These are phyloP conservation scores for Orbilia brochopaga DNA, from an alignment of 2,329 filamentous ascomycete species.

Conservation along the genomic window DNA sequence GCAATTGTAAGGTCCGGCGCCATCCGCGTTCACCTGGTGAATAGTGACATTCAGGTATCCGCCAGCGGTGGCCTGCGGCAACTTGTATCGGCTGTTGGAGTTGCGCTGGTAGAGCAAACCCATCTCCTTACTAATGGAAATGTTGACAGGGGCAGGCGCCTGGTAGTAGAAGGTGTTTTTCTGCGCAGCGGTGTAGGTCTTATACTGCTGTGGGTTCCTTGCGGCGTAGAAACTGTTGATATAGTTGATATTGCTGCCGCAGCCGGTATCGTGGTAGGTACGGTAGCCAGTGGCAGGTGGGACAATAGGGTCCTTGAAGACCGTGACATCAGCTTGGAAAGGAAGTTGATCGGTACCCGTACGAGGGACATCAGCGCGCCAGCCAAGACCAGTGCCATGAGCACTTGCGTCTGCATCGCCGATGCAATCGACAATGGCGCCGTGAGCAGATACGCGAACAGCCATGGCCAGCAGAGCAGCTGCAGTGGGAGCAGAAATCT, in stretches of 20 bases:
- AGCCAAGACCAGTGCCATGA: background rate
- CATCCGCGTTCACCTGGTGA: too few relatives aligned
- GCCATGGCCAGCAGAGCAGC: background rate
- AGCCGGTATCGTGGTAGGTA: constrained; percentile 65
- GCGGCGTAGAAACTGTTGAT: background rate
- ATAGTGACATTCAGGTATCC: background rate
- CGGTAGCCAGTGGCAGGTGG: constrained; percentile 81
- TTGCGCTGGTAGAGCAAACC: background rate
- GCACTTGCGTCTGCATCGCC: background rate
- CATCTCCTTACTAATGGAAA: background rate
- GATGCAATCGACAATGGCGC: background rate
- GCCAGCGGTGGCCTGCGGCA: background rate
- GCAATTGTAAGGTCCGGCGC: too few relatives aligned
- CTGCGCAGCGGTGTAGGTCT: background rate
- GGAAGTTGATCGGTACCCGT: constrained; percentile 58
- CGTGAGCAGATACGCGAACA: background rate
- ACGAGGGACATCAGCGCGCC: background rate
- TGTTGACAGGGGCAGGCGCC: background rate
- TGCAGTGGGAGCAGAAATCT: background rate
- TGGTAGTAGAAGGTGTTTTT: background rate
- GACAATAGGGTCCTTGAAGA: constrained; percentile 83
- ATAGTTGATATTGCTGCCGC: background rate
- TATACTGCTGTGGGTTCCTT: background rate
- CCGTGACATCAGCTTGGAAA: constrained; percentile 91
- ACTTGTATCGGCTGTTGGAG: background rate